Conservation (phyloP, 495 filamentous ascomycete genomes). For the Hypoxylon crocopeplum region DNA sequence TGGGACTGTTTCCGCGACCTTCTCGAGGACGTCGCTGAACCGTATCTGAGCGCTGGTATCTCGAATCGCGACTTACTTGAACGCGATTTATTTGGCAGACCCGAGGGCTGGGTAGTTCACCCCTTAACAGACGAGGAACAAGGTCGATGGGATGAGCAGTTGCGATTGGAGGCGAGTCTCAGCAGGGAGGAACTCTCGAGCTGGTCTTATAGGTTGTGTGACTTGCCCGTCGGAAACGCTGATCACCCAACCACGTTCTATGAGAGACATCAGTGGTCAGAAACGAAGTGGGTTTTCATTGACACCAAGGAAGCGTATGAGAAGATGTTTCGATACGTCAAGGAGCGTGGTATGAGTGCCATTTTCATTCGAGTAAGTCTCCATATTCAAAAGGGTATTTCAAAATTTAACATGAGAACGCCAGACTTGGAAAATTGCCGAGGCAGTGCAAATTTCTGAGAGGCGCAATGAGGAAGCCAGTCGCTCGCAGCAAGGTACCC, state of each 20-base stretch:
- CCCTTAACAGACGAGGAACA: not conserved
- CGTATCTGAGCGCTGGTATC: not conserved
- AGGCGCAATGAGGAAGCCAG: not conserved
- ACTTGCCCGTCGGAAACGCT: not conserved
- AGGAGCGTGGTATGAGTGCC: not conserved
- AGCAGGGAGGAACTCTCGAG: constrained; percentile 8
- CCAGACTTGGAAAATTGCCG: constrained; percentile 12
- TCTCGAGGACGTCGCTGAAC: constrained; percentile 14
- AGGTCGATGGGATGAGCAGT: not conserved
- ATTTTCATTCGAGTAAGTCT: constrained; percentile 15
- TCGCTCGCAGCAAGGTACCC: not conserved
- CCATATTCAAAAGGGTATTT: not conserved
- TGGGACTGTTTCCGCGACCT: constrained; percentile 4
- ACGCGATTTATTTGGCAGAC: not conserved
- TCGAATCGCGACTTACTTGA: not conserved
- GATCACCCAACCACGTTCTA: constrained; percentile 7
- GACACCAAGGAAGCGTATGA: constrained; percentile 13
- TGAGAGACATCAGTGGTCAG: too few relatives aligned
- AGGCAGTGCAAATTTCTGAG: not conserved
- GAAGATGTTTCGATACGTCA: constrained; percentile 6
- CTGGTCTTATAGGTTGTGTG: constrained; percentile 23
- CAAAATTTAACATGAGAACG: not conserved
- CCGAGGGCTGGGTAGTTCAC: not conserved
- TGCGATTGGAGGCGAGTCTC: not conserved
- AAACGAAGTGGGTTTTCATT: constrained; percentile 5